Percentiles rank a stretch among this genome's conserved stretches.
phyloP scores from a whole-genome alignment of 208 protist species.

The Acanthamoeba culbertsoni region DNA sequence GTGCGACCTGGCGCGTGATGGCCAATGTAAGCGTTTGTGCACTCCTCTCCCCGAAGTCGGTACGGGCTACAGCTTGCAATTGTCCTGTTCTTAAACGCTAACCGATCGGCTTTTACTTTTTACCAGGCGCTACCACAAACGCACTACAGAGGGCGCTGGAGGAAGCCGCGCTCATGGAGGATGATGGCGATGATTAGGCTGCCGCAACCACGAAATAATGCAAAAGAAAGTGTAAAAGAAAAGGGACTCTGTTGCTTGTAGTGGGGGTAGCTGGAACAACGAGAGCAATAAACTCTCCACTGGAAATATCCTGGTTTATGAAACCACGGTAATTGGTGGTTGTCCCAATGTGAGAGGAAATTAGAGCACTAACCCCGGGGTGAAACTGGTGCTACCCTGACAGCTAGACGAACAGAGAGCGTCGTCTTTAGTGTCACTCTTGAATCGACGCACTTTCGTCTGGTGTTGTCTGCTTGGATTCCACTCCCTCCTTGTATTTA shows the following conservation, averaged over 20 bases:
- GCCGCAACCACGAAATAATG: background rate
- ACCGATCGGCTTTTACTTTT: no score
- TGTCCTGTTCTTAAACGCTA: no score
- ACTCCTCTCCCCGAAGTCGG: background rate
- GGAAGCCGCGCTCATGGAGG: slow-evolving; percentile 9
- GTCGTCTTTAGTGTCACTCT: background rate
- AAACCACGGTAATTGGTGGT: background rate
- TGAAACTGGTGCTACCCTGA: background rate
- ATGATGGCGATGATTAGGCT: slow-evolving; percentile 1
- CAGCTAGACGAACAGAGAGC: background rate
- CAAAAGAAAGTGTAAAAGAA: background rate
- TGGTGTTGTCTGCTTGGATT: background rate
- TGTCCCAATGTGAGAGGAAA: background rate
- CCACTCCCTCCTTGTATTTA: background rate
- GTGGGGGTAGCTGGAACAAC: background rate
- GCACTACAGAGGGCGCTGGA: slow-evolving; percentile 22
- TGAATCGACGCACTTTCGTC: background rate
- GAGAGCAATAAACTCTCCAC: background rate
- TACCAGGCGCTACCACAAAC: slow-evolving; percentile 38
- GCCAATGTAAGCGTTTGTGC: background rate
- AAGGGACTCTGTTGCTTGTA: background rate
- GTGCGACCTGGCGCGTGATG: background rate
- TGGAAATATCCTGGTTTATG: background rate
- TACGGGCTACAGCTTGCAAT: background rate
- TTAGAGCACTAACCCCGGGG: no score